Evolutionary conservation across 352 stramenopile species (phyloP).

Genomic region (Pythium monospermum): DNA sequence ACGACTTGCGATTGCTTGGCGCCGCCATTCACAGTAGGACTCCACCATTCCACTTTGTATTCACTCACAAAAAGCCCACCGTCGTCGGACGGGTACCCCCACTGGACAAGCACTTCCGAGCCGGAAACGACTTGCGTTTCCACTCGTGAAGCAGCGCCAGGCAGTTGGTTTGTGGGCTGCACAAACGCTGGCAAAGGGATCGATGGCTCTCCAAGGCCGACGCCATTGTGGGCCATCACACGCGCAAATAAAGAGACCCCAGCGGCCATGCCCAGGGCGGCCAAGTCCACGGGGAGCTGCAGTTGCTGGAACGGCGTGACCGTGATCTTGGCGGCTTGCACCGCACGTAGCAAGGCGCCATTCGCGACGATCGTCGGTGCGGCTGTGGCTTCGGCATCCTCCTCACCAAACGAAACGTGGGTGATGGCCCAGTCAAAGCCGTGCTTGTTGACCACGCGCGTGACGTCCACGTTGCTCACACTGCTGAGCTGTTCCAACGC

Average conservation of each 20-base stretch:
- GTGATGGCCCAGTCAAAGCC: slow-evolving; percentile 92
- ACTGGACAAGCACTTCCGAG: slow-evolving; percentile 71
- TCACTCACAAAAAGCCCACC: slow-evolving; percentile 68
- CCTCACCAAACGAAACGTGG: slow-evolving; percentile 77
- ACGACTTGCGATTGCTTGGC: slow-evolving; percentile 49
- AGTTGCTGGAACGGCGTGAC: slow-evolving; percentile 54
- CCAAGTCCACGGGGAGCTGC: slow-evolving; percentile 31
- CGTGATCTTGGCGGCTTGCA: slow-evolving; percentile 33
- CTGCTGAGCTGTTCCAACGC: slow-evolving; percentile 88
- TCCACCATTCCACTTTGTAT: slow-evolving; percentile 79
- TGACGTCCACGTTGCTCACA: slow-evolving; percentile 88
- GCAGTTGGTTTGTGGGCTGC: slow-evolving; percentile 49
- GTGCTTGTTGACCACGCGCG: slow-evolving; percentile 70
- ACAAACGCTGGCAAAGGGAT: slow-evolving; percentile 39
- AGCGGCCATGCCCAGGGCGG: slow-evolving; percentile 14
- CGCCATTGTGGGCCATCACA: slow-evolving; percentile 50
- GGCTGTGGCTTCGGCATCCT: neutral
- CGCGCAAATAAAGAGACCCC: slow-evolving; percentile 58
- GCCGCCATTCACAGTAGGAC: slow-evolving; percentile 24
- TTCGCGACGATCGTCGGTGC: slow-evolving; percentile 39
- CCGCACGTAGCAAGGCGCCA: slow-evolving; percentile 38
- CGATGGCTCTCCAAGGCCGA: slow-evolving; percentile 40
- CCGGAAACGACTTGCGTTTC: slow-evolving; percentile 48
- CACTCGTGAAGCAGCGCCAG: slow-evolving; percentile 27
- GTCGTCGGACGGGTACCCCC: slow-evolving; percentile 58